phyloP scores from a whole-genome alignment of 129 eudicot genomes.

The Kitagawia praeruptora region DNA sequence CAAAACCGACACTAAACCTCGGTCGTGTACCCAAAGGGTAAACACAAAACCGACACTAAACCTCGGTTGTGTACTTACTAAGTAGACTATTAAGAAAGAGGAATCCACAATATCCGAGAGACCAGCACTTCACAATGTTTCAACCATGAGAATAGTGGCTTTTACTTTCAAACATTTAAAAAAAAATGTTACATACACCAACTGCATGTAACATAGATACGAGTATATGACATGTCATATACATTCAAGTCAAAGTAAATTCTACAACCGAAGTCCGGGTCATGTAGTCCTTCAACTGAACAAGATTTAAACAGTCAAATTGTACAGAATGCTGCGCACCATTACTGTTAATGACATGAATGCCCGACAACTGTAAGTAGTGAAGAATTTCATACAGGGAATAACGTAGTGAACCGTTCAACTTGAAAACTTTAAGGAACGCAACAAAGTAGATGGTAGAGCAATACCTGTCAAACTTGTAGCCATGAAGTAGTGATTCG shows the following conservation, averaged over 20 bases:
- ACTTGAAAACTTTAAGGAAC: neutral
- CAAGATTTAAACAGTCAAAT: neutral
- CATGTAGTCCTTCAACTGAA: neutral
- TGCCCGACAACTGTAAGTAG: neutral
- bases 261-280: neutral
- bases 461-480: conserved; percentile 89
- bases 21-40: too few species aligned
- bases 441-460: neutral
- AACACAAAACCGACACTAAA: too few species aligned
- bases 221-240: neutral
- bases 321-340: neutral
- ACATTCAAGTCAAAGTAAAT: neutral
- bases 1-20: too few species aligned
- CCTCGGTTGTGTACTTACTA: too few species aligned
- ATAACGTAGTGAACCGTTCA: neutral
- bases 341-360: neutral
- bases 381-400: neutral
- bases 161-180: neutral
- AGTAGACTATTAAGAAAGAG: neutral
- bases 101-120: neutral
- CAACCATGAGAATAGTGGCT: neutral
- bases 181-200: neutral
- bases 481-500: conserved; percentile 87
- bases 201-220: neutral
- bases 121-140: neutral